Evolutionary conservation across 2,329 filamentous ascomycete species (phyloP).

Genomic region (Pestalotiopsis fici): DNA sequence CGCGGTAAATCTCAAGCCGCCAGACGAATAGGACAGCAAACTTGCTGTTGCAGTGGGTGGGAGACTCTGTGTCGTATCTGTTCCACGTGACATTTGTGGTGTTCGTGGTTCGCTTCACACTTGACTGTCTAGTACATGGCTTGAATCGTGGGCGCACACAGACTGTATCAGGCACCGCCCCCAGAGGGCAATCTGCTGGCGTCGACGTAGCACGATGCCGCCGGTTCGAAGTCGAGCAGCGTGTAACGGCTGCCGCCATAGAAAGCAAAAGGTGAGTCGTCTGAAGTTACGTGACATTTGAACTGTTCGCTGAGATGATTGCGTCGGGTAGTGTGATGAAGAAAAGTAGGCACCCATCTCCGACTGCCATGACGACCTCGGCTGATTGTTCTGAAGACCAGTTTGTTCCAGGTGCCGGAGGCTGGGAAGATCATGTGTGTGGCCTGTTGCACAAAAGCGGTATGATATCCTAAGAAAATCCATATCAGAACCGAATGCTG

Average conservation of each 20-base stretch:
- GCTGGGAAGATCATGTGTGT: slow-evolving; percentile 32
- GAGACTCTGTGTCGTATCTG: background rate
- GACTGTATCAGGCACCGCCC: background rate
- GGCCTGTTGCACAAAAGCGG: slow-evolving; percentile 38
- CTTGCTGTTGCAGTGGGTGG: background rate
- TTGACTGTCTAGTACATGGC: background rate
- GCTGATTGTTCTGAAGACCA: slow-evolving; percentile 24
- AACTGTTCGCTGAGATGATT: background rate
- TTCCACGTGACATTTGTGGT: background rate
- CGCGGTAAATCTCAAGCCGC: background rate
- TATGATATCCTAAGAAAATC: slow-evolving; percentile 12
- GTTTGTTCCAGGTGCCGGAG: slow-evolving; percentile 34
- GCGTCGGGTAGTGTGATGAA: background rate
- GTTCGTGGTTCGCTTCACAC: background rate
- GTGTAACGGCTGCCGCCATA: slow-evolving; percentile 39
- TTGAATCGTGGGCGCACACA: background rate
- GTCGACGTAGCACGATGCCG: background rate
- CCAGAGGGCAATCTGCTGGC: background rate
- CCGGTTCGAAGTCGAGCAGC: slow-evolving; percentile 36
- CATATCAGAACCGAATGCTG: background rate
- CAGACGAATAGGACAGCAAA: background rate
- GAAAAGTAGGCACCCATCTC: slow-evolving; percentile 8
- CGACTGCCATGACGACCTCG: background rate
- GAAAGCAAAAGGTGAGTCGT: slow-evolving; percentile 40
- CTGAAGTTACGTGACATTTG: background rate